A percentile compares a stretch with the other conserved stretches of the same genome.
Evolutionary conservation across 305 asterid genomes (phyloP).

Genomic region (Fraxinus dipetala): DNA sequence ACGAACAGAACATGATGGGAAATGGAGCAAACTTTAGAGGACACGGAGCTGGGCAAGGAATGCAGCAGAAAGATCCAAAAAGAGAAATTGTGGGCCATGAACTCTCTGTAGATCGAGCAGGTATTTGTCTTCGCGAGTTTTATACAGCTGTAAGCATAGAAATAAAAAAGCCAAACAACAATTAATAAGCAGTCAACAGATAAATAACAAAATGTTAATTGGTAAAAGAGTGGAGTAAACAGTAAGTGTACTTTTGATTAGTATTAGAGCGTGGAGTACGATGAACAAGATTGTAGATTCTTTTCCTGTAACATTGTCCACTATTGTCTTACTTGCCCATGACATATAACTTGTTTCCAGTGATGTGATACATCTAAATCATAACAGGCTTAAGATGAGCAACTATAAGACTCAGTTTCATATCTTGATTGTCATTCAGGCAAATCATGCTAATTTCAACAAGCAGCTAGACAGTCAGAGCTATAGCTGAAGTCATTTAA

Average conservation of each 20-base stretch:
- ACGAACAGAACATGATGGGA: conserved; percentile 16
- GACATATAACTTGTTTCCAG: not conserved
- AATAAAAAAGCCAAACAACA: not conserved
- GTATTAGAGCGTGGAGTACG: not conserved
- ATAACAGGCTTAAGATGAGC: not conserved
- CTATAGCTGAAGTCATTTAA: not conserved
- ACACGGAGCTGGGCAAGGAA: conserved; percentile 83
- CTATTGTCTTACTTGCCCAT: not conserved
- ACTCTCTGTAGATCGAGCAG: conserved; percentile 89
- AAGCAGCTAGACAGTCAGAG: not conserved
- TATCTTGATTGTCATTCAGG: not conserved
- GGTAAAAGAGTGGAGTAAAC: not conserved
- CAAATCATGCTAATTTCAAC: not conserved
- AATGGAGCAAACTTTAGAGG: conserved; percentile 38
- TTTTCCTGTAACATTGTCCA: not conserved
- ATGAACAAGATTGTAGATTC: not conserved
- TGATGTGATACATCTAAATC: not conserved
- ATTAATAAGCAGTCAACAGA: not conserved
- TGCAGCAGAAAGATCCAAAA: conserved; percentile 62
- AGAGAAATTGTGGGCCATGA: conserved; percentile 80
- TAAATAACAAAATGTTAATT: not conserved
- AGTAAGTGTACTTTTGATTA: not conserved
- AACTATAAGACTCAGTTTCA: not conserved
- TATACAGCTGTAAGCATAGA: conserved; percentile 63
- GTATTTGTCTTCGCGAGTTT: conserved; percentile 81